These are phyloP conservation scores for Mucor lusitanicus DNA, from an alignment of 371 early-diverging fungal species.

Conservation along the genomic window DNA sequence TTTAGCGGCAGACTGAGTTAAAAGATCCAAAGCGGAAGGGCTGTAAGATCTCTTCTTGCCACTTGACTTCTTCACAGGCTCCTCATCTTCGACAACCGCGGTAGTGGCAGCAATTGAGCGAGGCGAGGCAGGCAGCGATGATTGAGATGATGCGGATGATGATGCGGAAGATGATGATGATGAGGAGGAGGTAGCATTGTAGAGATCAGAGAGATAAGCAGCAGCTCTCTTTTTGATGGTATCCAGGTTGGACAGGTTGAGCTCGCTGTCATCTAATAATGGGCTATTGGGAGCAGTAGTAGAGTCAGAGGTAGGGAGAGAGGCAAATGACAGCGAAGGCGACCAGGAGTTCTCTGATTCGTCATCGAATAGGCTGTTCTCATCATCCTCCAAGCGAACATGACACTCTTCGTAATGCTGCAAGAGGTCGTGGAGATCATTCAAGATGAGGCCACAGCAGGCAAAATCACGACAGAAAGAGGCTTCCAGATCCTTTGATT, in stretches of 20 bases:
- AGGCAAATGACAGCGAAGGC: slow-evolving; percentile 31
- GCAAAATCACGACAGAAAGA: slow-evolving; percentile 88
- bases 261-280: slow-evolving; percentile 22
- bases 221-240: slow-evolving; percentile 34
- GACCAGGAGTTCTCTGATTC: slow-evolving; percentile 33
- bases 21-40: slow-evolving; percentile 27
- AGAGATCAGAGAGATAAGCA: slow-evolving; percentile 34
- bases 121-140: not conserved
- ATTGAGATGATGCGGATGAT: slow-evolving; percentile 1
- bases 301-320: slow-evolving; percentile 24
- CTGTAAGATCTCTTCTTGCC: slow-evolving; percentile 34
- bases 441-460: slow-evolving; percentile 85
- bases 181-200: slow-evolving; percentile 17
- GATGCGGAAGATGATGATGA: slow-evolving; percentile 10
- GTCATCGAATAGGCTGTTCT: slow-evolving; percentile 34
- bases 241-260: slow-evolving; percentile 13
- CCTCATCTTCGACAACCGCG: not conserved
- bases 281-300: slow-evolving; percentile 31
- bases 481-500: slow-evolving; percentile 83
- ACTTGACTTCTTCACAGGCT: slow-evolving; percentile 1
- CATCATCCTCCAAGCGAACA: slow-evolving; percentile 81
- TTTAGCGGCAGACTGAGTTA: slow-evolving; percentile 37
- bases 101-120: not conserved
- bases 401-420: slow-evolving; percentile 94
- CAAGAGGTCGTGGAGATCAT: slow-evolving; percentile 86